Evolutionary conservation across 2,329 filamentous ascomycete genomes (phyloP).

Genomic region (Pseudocercospora musae): DNA sequence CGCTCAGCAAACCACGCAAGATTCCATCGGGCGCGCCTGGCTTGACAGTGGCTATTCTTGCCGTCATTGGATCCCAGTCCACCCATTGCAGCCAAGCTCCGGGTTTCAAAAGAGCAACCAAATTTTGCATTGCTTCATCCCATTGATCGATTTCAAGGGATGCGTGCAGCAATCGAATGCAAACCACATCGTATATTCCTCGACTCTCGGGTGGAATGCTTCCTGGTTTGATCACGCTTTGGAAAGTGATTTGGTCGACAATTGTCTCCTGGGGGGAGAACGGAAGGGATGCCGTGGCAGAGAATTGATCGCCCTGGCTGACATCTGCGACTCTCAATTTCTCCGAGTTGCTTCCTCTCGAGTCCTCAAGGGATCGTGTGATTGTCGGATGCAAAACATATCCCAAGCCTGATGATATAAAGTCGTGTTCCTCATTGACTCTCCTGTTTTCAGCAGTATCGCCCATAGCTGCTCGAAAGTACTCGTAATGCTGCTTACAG

Average conservation of each 20-base stretch:
- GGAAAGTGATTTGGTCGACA: background rate
- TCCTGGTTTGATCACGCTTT: background rate
- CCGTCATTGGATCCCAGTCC: slow-evolving; percentile 20
- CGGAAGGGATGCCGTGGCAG: background rate
- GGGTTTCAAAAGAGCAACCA: slow-evolving; percentile 14
- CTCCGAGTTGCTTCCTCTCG: background rate
- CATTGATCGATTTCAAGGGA: slow-evolving; percentile 11
- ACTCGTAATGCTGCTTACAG: background rate
- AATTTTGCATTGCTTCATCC: slow-evolving; percentile 8
- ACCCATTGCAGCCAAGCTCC: slow-evolving; percentile 17
- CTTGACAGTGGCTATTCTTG: slow-evolving; percentile 19
- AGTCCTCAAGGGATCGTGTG: background rate
- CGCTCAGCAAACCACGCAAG: slow-evolving; percentile 13
- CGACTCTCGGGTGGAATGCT: background rate
- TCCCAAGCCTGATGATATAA: slow-evolving; percentile 16
- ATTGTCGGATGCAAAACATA: slow-evolving; percentile 19
- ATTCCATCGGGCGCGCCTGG: slow-evolving; percentile 15
- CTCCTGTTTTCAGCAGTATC: background rate
- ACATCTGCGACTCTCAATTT: slow-evolving; percentile 13
- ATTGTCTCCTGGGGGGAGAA: background rate
- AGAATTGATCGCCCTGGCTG: slow-evolving; percentile 5
- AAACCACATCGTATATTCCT: slow-evolving; percentile 17
- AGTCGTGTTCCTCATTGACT: slow-evolving; percentile 17
- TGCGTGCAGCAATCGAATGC: slow-evolving; percentile 12
- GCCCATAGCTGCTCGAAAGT: background rate